These are phyloP conservation scores for Anisodus acutangulus DNA, from an alignment of 257 asterid genomes.

Conservation along the genomic window DNA sequence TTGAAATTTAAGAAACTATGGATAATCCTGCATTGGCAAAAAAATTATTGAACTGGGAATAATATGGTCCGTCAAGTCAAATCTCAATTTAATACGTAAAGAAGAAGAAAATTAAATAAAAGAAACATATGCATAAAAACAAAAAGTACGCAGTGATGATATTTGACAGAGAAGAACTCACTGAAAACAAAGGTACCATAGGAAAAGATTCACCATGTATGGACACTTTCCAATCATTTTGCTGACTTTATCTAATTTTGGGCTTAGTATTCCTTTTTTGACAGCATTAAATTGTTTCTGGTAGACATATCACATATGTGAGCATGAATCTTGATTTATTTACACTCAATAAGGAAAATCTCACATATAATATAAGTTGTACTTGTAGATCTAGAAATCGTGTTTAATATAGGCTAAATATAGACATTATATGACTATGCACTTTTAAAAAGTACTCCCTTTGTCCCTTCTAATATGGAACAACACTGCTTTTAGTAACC, in stretches of 20 bases:
- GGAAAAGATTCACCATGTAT: too few species aligned
- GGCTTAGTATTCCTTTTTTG: neutral
- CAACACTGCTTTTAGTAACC: too few species aligned
- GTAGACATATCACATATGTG: neutral
- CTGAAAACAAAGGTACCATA: neutral
- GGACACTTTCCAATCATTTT: neutral
- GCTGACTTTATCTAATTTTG: neutral
- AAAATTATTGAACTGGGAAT: neutral
- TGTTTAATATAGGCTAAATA: neutral
- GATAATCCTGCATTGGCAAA: neutral
- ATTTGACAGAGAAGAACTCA: neutral
- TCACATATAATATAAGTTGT: neutral
- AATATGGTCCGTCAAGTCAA: neutral
- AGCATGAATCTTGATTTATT: neutral
- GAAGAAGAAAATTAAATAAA: neutral
- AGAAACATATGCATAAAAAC: neutral
- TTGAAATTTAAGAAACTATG: neutral
- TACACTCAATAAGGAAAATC: neutral
- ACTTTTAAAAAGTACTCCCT: neutral
- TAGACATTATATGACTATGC: neutral
- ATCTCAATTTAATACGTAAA: neutral
- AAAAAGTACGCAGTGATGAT: neutral
- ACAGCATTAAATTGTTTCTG: neutral
- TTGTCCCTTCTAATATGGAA: neutral
- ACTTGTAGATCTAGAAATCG: neutral